Base-by-base conservation (phyloP, 1,139 yeast species). In the Lodderomyces margitis region DNA sequence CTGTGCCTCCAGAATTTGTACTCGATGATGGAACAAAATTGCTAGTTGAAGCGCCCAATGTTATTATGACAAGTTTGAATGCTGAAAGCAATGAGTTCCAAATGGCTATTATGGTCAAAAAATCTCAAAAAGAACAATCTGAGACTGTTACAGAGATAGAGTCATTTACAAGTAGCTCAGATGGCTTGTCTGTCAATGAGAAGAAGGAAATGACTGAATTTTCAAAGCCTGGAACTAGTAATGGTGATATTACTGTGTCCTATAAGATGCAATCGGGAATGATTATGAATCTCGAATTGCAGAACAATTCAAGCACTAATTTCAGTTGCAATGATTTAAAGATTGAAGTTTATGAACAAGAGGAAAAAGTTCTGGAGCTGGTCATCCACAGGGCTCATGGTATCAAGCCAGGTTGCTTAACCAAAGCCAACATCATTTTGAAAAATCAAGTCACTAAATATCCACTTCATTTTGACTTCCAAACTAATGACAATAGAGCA, bases 371-470 rank as follows among this genome's bases (percentile, higher is more conserved):
- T 16, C 57, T 62, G 14, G 54, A 59, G 6, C 61, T 62, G 8
- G 49, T 56, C 23, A 58, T 68, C 20, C 62, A 61, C 44, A 65
- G 62, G 45, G 58, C 55, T 19, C 62, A 61, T 32, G 69, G 68
- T 4, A 62, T 70, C 35, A 48, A 56, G 14, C 62, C 72, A n/a
- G 58, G 59, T 1, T 60, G 62, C 43, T 49, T 54, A 3, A 56
- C 62, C 8, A 68, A 64, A 41, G 68, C 68, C 49, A 69, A 70
- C 44, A 56, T 70, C 38, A 52, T 58, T 10, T 54, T 68, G 38
- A 56, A 55, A 37, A 57, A 57, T 43, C 61, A 63, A n/a, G 68
- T 68, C 45, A 56, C 63, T 43, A 62, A 64, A 42, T 61, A 54
- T 43, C 74, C 75, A 10, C 67, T 68, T 52, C 56, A 55, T 36